Base-by-base conservation (phyloP, 176 grass and related monocot genomes). In the Raddia guianensis region DNA sequence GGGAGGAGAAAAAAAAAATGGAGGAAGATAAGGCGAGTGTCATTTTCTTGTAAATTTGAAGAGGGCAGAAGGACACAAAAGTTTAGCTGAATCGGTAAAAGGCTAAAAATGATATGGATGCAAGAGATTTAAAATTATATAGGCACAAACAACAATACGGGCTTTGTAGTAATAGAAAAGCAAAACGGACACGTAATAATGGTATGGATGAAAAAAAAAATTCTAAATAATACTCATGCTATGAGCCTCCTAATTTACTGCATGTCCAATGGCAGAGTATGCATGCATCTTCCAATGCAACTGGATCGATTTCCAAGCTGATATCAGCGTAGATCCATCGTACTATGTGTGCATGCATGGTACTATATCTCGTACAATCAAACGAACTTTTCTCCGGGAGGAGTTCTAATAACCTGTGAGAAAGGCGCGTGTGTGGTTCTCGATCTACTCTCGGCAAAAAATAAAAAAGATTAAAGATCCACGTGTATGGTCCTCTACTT, bases 381-480 rank as follows among this genome's bases (percentile, higher is more conserved):
- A 33, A 46, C 63, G 33, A 65, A 71, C n/a, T 71, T 78, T 61
- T 60, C 45, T 78, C 45, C 49, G 34, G 19, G 56, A 70, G 19
- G 43, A 71, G 43, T 79, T 53, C n/a, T 65, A 33, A 45, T 65
- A 33, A 45, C 63, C 12, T 79, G 19, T 55, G 66, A 79, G 53
- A 65, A 57, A 58, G 76, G 73, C 76, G 4, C 19, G 48, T 73
- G 48, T 73, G 76, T 21, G 49, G 37, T 47, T 63, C 63, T 69
- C 46, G 46, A 48, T 54, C 63, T 32, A 45, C 27, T 51, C 70
- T 27, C 35, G 68, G 77, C 33, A 86, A 71, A 60, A 16, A 49
- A 63, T 40, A 54, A 51, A 68, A 42, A 8, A 18, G 21, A 86
- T 50, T 49, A 59, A 73, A 80, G 69, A 5, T 40, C 37, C 3